These are phyloP conservation scores for Pseudofabraea citricarpa DNA, from an alignment of 2,329 filamentous ascomycete genomes.

Conservation along the genomic window DNA sequence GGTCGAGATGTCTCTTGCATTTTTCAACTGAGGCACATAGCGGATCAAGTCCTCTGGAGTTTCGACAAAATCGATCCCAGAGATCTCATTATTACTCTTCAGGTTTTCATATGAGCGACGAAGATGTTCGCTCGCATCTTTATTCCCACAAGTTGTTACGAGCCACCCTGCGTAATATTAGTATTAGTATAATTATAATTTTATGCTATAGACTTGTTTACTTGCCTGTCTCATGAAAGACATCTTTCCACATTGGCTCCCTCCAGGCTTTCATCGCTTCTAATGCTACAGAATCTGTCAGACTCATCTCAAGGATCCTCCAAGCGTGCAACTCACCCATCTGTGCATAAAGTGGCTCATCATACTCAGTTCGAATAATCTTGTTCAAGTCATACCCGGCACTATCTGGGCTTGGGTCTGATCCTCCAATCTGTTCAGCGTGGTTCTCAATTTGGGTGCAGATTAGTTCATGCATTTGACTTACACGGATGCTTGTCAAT, in stretches of 20 bases:
- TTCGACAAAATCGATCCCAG: conserved; percentile 25
- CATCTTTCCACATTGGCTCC: conserved; percentile 5
- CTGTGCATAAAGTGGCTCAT: conserved; percentile 19
- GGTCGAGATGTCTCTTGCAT: conserved; percentile 5
- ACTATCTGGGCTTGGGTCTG: conserved; percentile 6
- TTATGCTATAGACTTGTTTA: neutral
- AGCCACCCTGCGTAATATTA: conserved; percentile 4
- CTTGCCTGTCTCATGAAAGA: conserved; percentile 10
- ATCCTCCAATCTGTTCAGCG: neutral
- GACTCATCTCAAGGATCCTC: neutral
- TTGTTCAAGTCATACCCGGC: conserved; percentile 36
- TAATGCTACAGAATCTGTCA: neutral
- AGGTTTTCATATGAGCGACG: conserved; percentile 13
- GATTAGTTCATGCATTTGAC: conserved; percentile 7
- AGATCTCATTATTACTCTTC: conserved; percentile 2
- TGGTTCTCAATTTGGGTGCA: neutral
- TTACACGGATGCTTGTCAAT: conserved; percentile 42
- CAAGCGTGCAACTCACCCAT: neutral
- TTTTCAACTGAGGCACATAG: conserved; percentile 25
- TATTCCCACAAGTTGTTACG: conserved; percentile 4
- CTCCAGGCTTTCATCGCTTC: conserved; percentile 8
- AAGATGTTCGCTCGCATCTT: conserved; percentile 26
- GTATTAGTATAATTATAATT: no score
- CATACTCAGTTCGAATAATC: conserved; percentile 39
- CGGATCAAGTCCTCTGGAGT: conserved; percentile 24